Base-by-base conservation (phyloP, 768 basidiomycete species). In the Auricularia sp. region DNA sequence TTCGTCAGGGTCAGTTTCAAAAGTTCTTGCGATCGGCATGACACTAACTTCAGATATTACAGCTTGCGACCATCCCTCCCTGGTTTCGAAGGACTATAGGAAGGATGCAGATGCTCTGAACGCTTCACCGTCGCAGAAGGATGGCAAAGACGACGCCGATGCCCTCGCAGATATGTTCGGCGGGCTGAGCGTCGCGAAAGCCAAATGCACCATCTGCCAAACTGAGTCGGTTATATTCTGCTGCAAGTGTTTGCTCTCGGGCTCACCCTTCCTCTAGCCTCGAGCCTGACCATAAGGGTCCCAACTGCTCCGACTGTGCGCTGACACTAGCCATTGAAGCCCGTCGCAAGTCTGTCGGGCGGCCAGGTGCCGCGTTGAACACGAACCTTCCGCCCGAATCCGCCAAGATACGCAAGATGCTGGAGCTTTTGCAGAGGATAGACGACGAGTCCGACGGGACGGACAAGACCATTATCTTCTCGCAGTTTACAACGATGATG, bases 381-480 rank as follows among this genome's bases (percentile, higher is more conserved):
- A 7, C 39, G 8, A 71, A 76, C 7, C 80, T 86, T 16, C 87
- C 86, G 3, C 88, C 88, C 0, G 80, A 83, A 36, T 94, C 92
- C 6, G 87, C 95, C 21, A 99, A 99, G 76, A 91, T 93, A 63
- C 82, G 87, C 37, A 93, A 89, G 82, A 82, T 92, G 45, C 69
- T 97, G 61, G 81, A 88, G 70, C 74, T 98, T 10, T 77, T 99
- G 51, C 69, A 77, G 11, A 81, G 85, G 18, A 85, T 94, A 63
- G 82, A 87, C 16, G 76, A 80, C 61, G 79, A 83, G 62, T 80
- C 84, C 11, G 75, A 82, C 14, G 73, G 80, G 16, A 75, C 78
- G 66, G 93, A 97, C 72, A 99, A 98, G 82, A 96, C 94, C 0
- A 98, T 98, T 68, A 86, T 99, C 24, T 98, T 98, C 73, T 94